A percentile compares a stretch with the other conserved stretches of the same genome.
Conservation (phyloP, 306 rosid species). For the Cucurbita moschata region DNA sequence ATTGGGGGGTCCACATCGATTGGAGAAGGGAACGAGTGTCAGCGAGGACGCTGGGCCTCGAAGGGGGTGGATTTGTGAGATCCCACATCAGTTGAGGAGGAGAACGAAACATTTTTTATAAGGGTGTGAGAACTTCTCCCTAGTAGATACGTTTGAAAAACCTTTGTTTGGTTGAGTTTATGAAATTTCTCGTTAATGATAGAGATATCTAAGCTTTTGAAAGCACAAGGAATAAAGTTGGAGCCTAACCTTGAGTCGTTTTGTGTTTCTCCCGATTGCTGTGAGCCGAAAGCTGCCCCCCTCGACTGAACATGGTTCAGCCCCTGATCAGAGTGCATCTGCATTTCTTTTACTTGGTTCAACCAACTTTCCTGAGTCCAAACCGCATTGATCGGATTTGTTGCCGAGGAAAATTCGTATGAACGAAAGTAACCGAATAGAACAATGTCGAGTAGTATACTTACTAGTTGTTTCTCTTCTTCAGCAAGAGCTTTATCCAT, state of each 20-base stretch:
- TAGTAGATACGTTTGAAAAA: too few species aligned
- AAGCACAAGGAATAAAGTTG: neutral
- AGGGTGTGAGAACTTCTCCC: too few species aligned
- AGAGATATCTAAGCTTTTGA: neutral
- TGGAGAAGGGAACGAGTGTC: too few species aligned
- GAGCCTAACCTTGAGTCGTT: conserved; percentile 37
- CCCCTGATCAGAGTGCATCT: conserved; percentile 64
- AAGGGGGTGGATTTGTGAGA: too few species aligned
- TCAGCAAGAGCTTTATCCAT: conserved; percentile 81
- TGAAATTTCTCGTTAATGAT: neutral
- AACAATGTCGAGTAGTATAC: conserved; percentile 10
- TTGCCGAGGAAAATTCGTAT: neutral
- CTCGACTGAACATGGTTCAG: conserved; percentile 42
- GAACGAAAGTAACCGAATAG: neutral
- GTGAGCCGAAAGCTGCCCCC: conserved; percentile 20
- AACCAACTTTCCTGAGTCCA: conserved; percentile 78
- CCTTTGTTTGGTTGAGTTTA: neutral
- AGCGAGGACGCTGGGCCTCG: too few species aligned
- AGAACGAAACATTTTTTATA: too few species aligned
- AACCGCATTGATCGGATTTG: neutral
- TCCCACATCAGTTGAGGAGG: too few species aligned
- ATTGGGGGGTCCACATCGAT: too few species aligned
- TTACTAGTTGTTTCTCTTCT: conserved; percentile 90
- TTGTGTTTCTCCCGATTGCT: conserved; percentile 37
- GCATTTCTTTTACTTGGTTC: conserved; percentile 85